Conservation (phyloP, 148 eudicot genomes). For the Vaccinium darrowii region DNA sequence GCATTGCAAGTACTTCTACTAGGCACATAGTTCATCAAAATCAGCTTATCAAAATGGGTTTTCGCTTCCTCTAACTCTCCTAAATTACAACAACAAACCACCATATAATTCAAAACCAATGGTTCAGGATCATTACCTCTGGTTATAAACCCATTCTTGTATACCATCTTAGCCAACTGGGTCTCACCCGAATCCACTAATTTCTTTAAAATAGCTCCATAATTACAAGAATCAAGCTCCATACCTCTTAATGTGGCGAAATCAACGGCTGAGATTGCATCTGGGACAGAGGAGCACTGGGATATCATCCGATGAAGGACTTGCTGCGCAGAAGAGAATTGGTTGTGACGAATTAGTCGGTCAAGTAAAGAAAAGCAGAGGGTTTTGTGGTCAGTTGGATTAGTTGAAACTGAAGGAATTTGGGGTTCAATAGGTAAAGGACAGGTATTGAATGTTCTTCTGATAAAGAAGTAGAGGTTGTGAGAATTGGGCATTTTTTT, state of each 20-base stretch:
- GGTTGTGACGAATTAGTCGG: neutral
- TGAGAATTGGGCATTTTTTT: neutral
- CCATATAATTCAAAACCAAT: constrained; percentile 29
- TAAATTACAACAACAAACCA: constrained; percentile 33
- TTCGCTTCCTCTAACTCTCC: constrained; percentile 43
- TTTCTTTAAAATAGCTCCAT: neutral
- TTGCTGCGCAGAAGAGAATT: constrained; percentile 2
- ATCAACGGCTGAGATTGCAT: neutral
- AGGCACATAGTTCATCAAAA: constrained; percentile 8
- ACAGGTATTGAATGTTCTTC: constrained; percentile 10
- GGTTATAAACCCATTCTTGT: constrained; percentile 17
- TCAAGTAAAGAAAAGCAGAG: neutral
- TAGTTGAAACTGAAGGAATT: neutral
- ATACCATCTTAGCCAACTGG: constrained; percentile 31
- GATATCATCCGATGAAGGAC: constrained; percentile 1
- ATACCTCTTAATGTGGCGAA: neutral
- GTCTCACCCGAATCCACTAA: constrained; percentile 20
- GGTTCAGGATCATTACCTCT: constrained; percentile 25
- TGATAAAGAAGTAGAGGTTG: constrained; percentile 6
- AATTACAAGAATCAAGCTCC: neutral
- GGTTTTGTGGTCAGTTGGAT: neutral
- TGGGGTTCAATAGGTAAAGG: neutral
- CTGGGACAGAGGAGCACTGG: neutral
- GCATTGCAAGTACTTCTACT: constrained; percentile 25
- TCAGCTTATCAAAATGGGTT: constrained; percentile 30